These are phyloP conservation scores for Fomitopsis schrenkii DNA, from an alignment of 1,284 basidiomycete genomes.

Conservation along the genomic window DNA sequence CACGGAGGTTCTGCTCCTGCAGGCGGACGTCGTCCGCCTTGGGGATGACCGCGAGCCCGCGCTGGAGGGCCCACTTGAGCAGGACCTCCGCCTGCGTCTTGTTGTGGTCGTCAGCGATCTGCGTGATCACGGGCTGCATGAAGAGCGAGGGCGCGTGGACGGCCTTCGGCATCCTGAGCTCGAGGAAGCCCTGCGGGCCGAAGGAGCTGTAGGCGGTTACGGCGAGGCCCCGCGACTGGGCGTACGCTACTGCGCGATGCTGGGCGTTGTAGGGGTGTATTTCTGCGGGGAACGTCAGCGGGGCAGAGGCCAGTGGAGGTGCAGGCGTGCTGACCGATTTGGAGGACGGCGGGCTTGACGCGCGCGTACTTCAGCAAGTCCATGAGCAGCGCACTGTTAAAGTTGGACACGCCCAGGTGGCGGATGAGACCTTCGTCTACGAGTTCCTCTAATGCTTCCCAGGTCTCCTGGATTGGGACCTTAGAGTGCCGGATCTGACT, in stretches of 20 bases:
- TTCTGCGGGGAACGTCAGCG: constrained; percentile 9
- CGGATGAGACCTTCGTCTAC: constrained; percentile 21
- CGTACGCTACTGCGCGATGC: constrained; percentile 15
- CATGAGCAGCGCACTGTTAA: constrained; percentile 20
- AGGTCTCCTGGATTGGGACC: constrained; percentile 22
- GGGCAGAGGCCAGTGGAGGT: no score
- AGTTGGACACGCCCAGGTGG: constrained; percentile 24
- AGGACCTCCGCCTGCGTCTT: constrained; percentile 20
- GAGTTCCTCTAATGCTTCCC: constrained; percentile 23
- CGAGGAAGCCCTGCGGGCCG: constrained; percentile 23
- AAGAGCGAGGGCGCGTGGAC: constrained; percentile 18
- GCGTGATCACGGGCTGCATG: constrained; percentile 17
- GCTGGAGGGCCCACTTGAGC: constrained; percentile 23
- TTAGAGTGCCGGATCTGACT: constrained; percentile 19
- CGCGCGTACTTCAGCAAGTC: constrained; percentile 24
- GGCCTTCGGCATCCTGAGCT: constrained; percentile 18
- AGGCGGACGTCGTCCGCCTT: constrained; percentile 17
- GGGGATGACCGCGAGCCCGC: constrained; percentile 21
- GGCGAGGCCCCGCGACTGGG: constrained; percentile 16
- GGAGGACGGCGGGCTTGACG: constrained; percentile 20
- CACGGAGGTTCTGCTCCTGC: constrained; percentile 19
- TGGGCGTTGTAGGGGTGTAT: constrained; percentile 24
- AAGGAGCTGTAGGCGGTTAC: constrained; percentile 25
- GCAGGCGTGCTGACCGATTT: constrained; percentile 17
- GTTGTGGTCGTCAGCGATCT: constrained; percentile 16